phyloP scores from a whole-genome alignment of 345 rosid genomes.

The Durio zibethinus region DNA sequence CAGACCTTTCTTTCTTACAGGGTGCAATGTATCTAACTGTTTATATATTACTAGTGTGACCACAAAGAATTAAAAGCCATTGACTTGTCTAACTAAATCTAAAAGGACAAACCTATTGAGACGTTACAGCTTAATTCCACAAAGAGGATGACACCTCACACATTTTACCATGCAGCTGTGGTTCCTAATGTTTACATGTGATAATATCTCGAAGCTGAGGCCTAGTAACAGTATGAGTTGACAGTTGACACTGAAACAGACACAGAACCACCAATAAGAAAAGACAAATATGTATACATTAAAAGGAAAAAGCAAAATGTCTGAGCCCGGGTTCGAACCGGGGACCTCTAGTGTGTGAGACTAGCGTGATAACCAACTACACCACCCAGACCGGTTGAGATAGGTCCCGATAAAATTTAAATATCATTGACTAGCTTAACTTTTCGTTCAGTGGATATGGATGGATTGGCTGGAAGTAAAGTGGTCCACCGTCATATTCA shows the following conservation, averaged over 20 bases:
- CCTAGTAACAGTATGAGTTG: neutral
- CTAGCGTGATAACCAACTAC: slow-evolving; percentile 79
- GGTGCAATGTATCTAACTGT: neutral
- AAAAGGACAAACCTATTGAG: neutral
- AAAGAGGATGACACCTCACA: slow-evolving; percentile 3
- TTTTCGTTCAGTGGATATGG: too few species aligned
- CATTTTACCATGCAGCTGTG: neutral
- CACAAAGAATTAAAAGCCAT: neutral
- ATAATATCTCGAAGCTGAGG: neutral
- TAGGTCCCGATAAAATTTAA: too few species aligned
- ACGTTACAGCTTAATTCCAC: neutral
- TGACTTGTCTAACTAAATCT: neutral
- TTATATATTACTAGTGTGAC: neutral
- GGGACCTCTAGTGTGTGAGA: slow-evolving; percentile 81
- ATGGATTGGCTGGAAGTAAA: too few species aligned
- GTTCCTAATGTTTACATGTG: slow-evolving; percentile 5
- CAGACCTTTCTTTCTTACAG: neutral
- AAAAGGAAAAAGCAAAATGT: slow-evolving; percentile 9
- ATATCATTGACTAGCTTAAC: too few species aligned
- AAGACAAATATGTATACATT: neutral
- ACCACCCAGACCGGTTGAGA: slow-evolving; percentile 80
- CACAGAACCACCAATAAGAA: neutral
- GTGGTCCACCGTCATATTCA: too few species aligned
- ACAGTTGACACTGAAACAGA: neutral
- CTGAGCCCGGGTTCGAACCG: slow-evolving; percentile 65